Evolutionary conservation across 768 basidiomycete species (phyloP).

Genomic region (Candolleomyces aberdarensis): DNA sequence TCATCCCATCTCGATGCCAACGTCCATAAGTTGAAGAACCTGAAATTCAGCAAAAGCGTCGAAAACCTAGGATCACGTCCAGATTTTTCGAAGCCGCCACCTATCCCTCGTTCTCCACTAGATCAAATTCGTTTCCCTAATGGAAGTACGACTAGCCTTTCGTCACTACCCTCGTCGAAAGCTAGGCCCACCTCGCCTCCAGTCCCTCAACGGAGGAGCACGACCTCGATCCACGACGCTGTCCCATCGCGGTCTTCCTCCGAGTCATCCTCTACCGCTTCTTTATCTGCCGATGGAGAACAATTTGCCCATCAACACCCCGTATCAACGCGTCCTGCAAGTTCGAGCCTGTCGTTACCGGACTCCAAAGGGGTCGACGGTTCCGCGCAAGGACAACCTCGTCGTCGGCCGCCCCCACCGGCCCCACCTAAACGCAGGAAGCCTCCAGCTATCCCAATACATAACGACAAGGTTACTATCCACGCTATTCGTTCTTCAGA

Average conservation of each 20-base stretch:
- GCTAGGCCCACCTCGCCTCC: slow-evolving; percentile 23
- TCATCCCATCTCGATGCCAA: slow-evolving; percentile 31
- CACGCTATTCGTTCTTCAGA: slow-evolving; percentile 6
- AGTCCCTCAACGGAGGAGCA: slow-evolving; percentile 13
- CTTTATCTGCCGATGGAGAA: neutral
- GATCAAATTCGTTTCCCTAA: slow-evolving; percentile 35
- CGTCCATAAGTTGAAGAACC: slow-evolving; percentile 33
- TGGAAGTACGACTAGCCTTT: slow-evolving; percentile 36
- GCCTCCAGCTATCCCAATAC: slow-evolving; percentile 3
- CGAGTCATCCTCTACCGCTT: slow-evolving; percentile 1
- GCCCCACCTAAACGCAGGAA: slow-evolving; percentile 7
- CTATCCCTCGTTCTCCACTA: slow-evolving; percentile 27
- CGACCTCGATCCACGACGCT: slow-evolving; percentile 3
- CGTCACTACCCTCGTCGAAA: slow-evolving; percentile 9
- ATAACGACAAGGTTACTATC: slow-evolving; percentile 1
- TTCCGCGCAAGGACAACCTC: slow-evolving; percentile 11
- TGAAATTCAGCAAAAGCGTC: slow-evolving; percentile 66
- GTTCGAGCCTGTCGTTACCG: neutral
- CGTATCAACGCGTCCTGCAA: slow-evolving; percentile 14
- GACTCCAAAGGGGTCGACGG: neutral
- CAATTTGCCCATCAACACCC: slow-evolving; percentile 1
- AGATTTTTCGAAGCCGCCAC: slow-evolving; percentile 22
- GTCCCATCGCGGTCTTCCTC: neutral
- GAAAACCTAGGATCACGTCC: slow-evolving; percentile 46
- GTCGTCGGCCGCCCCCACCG: slow-evolving; percentile 1